Base-by-base conservation (phyloP, 2,329 filamentous ascomycete genomes). In the Colletotrichum ledebouriae region DNA sequence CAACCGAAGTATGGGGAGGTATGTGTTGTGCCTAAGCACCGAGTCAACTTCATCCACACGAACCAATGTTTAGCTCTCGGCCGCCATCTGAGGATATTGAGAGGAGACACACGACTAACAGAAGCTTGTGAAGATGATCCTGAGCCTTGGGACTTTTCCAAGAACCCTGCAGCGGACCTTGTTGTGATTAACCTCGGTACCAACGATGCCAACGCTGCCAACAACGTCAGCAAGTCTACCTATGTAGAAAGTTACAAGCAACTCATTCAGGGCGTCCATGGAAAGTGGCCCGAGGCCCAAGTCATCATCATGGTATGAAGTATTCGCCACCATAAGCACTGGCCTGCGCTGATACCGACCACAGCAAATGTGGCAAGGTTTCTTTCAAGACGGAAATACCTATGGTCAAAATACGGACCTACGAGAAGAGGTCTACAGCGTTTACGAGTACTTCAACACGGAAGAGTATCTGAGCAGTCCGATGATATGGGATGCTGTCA, bases 331-430 rank as follows among this genome's bases (percentile, higher is more conserved):
- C 6, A 6, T 17, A 39, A 34, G 0, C 17, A 13, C 13, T 7
- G 25, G 13, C 34, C 33, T 11, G 17, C 17, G 29, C 55, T 74
- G 41, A 72, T 29, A 59, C 9, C 2, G 10, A 17, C 12, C 13
- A 42, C n/a, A 86, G 83, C 83, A 82, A 41, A 81, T 87, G 61
- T 88, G 85, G 85, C 81, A 85, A 44, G 81, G 81, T n/a, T 89
- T 88, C 76, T 78, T 77, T 62, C 77, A 82, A 34, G 73, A 78
- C 52, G 86, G 86, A 9, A 86, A 85, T 72, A 82, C 80, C 6
- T 89, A 84, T 72, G 71, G 75, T 7, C 83, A 86, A 72, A 76
- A 75, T 22, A 77, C 79, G 7, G 81, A 82, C 17, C 88, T 84
- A 71, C 77, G 82, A 60, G 77, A 83, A 34, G 84, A 88, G 71